Base-by-base conservation (phyloP, 164 flowering plant genomes). In the Umbilicus rupestris region DNA sequence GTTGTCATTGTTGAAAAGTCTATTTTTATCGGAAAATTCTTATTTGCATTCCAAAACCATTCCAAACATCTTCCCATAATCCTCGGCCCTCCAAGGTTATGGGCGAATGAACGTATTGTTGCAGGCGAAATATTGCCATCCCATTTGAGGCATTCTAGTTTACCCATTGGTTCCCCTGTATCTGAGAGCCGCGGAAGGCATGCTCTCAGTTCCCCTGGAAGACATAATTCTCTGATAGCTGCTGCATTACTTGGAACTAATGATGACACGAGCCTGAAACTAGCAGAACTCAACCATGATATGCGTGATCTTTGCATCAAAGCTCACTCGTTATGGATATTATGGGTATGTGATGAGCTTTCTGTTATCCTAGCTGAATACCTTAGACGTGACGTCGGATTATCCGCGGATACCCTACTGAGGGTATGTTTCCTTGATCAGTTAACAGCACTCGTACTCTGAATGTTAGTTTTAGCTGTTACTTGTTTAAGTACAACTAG, bases 261-360 rank as follows among this genome's bases (percentile, higher is more conserved):
- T 69, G 96, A 89, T 68, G 82, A 67, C 66, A 70, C 83, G 64
- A 87, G 86, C 78, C 85, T 93, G 42, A 87, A 84, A 69, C 87
- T 89, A 30, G 90, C 86, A 66, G 88, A 86, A 70, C 80, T 95
- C 57, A 72, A 47, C 64, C 77, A 58, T 70, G 69, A 59, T 62
- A 79, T 79, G 4, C 77, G 84, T 72, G 97, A 88, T 70, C 87
- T 92, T 52, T 84, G 88, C 72, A 80, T 89, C 49, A 79, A 73
- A 80, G 95, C 99, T 70, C 86, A 95, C 59, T 72, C 72, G 59
- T 78, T 94, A 78, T 95, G 99, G 99, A 92, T 92, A 70, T 76
- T 81, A 41, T 95, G 96, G 96, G 81, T 92, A 15, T 82, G 92
- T 15, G 73, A 79, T 76, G 96, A 92, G 80, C 87, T 95, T 64